Evolutionary conservation across 1,284 basidiomycete species (phyloP).

Genomic region (Pholiota adiposa): DNA sequence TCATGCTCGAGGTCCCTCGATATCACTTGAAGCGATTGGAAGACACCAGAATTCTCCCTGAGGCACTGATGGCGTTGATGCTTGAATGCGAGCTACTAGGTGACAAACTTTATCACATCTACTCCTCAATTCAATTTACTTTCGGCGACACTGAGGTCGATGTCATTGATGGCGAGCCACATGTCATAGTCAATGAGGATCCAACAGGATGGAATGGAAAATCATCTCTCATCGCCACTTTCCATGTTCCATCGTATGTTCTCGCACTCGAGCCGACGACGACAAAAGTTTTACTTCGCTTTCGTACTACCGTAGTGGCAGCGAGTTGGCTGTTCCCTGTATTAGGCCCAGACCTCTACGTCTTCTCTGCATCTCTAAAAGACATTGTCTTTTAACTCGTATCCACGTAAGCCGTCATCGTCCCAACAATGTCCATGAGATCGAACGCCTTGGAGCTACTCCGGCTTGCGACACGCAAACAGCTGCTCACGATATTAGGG

Average conservation of each 20-base stretch:
- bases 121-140: conserved; percentile 36
- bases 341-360: too few species aligned
- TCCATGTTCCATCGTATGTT: conserved; percentile 39
- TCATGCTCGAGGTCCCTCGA: conserved; percentile 39
- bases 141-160: conserved; percentile 37
- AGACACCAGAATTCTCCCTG: conserved; percentile 23
- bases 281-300: conserved; percentile 30
- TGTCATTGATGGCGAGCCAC: conserved; percentile 22
- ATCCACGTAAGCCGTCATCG: conserved; percentile 38
- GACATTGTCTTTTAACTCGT: conserved; percentile 31
- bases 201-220: conserved; percentile 31
- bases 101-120: conserved; percentile 33
- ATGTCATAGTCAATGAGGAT: conserved; percentile 38
- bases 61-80: conserved; percentile 36
- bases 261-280: conserved; percentile 28
- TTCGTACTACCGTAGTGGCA: too few species aligned
- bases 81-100: conserved; percentile 34
- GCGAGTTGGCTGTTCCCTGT: too few species aligned
- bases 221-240: conserved; percentile 43
- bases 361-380: conserved; percentile 33
- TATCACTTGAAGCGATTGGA: conserved; percentile 31
- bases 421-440: conserved; percentile 28
- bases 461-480: not conserved
- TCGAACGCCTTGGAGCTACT: conserved; percentile 9
- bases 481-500: not conserved